These are phyloP conservation scores for Peniophora sp. DNA, from an alignment of 1,284 basidiomycete genomes.

Conservation along the genomic window DNA sequence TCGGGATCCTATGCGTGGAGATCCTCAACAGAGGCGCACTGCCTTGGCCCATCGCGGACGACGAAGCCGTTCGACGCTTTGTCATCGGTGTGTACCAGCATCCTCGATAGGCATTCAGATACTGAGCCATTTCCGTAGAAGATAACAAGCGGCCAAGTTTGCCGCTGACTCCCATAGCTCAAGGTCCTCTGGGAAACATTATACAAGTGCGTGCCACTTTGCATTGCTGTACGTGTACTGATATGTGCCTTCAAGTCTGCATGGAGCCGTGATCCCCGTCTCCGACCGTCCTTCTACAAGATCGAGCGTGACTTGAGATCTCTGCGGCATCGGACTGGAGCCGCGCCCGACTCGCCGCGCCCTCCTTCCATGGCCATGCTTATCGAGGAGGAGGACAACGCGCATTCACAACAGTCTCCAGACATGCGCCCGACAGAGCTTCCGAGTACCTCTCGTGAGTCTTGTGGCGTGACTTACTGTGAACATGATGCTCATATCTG, in stretches of 20 bases:
- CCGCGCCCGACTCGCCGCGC: conserved; percentile 16
- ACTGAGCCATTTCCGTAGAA: conserved; percentile 23
- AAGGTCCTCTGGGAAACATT: conserved; percentile 19
- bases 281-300: conserved; percentile 39
- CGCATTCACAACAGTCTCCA: conserved; percentile 6
- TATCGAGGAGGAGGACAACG: conserved; percentile 4
- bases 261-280: conserved; percentile 39
- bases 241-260: conserved; percentile 17
- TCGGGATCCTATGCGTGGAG: conserved; percentile 65
- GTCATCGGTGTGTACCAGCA: conserved; percentile 40
- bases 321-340: conserved; percentile 23
- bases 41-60: conserved; percentile 55
- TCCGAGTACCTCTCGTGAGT: not conserved
- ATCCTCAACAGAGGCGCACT: conserved; percentile 54
- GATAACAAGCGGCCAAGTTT: conserved; percentile 48
- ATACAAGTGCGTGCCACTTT: conserved; percentile 20
- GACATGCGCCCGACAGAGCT: conserved; percentile 10
- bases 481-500: not conserved
- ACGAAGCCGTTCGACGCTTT: conserved; percentile 48
- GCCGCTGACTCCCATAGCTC: conserved; percentile 26
- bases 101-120: not conserved
- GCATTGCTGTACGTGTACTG: too few species aligned
- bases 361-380: conserved; percentile 9
- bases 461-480: not conserved
- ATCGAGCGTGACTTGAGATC: conserved; percentile 33